Percentiles rank a stretch among this genome's conserved stretches.
These are phyloP conservation scores for Keithomyces neogunnii DNA, from an alignment of 2,329 filamentous ascomycete genomes.

Conservation along the genomic window DNA sequence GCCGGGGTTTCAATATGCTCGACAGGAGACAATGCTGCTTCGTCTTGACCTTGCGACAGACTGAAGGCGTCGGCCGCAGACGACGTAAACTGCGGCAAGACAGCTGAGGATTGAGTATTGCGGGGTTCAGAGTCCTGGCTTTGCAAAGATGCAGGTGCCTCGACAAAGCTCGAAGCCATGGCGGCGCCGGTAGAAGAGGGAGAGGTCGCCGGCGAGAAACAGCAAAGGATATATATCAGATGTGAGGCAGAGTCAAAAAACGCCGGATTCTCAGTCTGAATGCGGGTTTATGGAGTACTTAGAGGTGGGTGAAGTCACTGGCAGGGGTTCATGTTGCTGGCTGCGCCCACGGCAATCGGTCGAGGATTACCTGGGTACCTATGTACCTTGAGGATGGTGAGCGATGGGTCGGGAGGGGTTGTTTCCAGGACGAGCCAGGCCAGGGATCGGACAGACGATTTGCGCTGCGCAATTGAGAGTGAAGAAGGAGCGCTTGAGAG, in stretches of 20 bases:
- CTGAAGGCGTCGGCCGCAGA: constrained; percentile 29
- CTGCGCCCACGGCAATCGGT: constrained; percentile 7
- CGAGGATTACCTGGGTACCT: neutral
- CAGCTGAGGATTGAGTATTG: constrained; percentile 19
- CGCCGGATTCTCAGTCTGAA: neutral
- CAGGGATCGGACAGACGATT: neutral
- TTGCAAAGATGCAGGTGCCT: constrained; percentile 31
- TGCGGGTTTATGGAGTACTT: constrained; percentile 2
- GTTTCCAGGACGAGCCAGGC: neutral
- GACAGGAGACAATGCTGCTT: constrained; percentile 19
- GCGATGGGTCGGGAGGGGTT: neutral
- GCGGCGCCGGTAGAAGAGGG: constrained; percentile 11
- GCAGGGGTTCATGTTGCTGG: constrained; percentile 23
- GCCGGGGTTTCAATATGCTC: constrained; percentile 36
- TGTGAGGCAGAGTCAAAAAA: constrained; percentile 3
- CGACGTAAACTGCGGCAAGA: constrained; percentile 15
- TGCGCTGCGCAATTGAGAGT: neutral
- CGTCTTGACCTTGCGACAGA: constrained; percentile 29
- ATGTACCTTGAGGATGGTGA: neutral
- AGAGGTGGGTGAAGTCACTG: constrained; percentile 17
- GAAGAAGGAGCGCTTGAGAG: neutral
- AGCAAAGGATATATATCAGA: constrained; percentile 26
- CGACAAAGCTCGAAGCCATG: constrained; percentile 37
- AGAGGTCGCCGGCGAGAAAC: neutral
- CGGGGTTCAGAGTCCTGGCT: constrained; percentile 26